Base-by-base conservation (phyloP, 129 eudicot species). In the Ambrosia artemisiifolia region DNA sequence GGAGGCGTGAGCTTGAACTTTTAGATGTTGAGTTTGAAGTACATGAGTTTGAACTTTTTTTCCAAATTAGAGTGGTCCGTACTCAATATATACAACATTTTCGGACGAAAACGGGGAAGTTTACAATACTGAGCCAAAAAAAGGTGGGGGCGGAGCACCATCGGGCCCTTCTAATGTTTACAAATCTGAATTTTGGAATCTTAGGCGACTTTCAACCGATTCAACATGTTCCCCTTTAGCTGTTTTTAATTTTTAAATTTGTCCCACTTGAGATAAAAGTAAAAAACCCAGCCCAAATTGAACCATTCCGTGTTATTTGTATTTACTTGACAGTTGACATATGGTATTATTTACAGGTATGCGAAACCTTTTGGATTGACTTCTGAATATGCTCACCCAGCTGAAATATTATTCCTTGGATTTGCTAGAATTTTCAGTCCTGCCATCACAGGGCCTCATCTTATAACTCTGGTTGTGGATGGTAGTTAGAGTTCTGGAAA, bases 381-480 rank as follows among this genome's bases (percentile, higher is more conserved):
- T 44, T 94, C 99, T 69, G 99, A 90, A 84, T 94, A 94, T 85
- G 99, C 99, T 72, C 99, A 94, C 57, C 99, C 99, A 7, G 99
- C 96, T 84, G 99, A 94, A 80, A 94, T 94, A 61, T 74, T 94
- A 65, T 94, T 94, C 75, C 97, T 94, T 43, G 99, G 99, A 38
- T 90, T 94, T 79, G 99, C 99, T 50, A 94, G 97, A 8, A 90
- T 94, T 72, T 76, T 94, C 65, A 97, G 99, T 51, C 99, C 99
- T 53, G 95, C 95, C 72, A 82, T 90, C 81, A 94, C 97, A 13
- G 99, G 98, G 49, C 99, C 99, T 67, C 99, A 94, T 77, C 55
- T 94, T 75, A 84, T 94, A 80, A 94, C 99, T 20, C 83, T 94
- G 97, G 99, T 67, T 94, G 65, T 94, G 99, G 99, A 94, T 94